A percentile compares a stretch with the other conserved stretches of the same genome.
phyloP scores from a whole-genome alignment of 768 basidiomycete genomes.

The Polyporus arcularius region DNA sequence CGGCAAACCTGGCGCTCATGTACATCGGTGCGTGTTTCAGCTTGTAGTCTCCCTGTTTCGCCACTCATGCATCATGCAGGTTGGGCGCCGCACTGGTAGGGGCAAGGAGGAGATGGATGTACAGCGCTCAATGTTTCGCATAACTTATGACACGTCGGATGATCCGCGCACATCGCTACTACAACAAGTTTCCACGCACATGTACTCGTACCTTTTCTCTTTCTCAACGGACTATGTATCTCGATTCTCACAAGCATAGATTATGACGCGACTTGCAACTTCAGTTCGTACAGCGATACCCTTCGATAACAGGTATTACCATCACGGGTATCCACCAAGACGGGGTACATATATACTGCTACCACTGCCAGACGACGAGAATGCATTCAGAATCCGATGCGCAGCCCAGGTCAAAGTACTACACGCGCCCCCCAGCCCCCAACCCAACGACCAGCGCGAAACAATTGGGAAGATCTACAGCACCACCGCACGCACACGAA shows the following conservation, averaged over 20 bases:
- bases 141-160: too few relatives aligned
- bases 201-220: too few relatives aligned
- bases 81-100: conserved; percentile 43
- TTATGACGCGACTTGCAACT: too few relatives aligned
- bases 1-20: conserved; percentile 74
- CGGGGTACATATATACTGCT: conserved; percentile 8
- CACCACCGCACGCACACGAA: background rate
- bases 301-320: conserved; percentile 10
- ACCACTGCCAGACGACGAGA: conserved; percentile 7
- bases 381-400: conserved; percentile 1
- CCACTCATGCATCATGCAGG: conserved; percentile 29
- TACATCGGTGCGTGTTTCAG: conserved; percentile 52
- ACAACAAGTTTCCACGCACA: too few relatives aligned
- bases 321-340: conserved; percentile 21
- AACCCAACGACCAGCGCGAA: background rate
- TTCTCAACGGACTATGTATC: too few relatives aligned
- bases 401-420: conserved; percentile 1
- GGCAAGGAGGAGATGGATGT: background rate
- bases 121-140: background rate
- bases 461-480: background rate
- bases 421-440: too few relatives aligned
- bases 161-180: background rate
- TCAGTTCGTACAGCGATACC: too few relatives aligned
- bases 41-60: background rate
- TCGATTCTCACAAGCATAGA: too few relatives aligned